phyloP scores from a whole-genome alignment of 2,329 filamentous ascomycete species.

The Nemania sp. region DNA sequence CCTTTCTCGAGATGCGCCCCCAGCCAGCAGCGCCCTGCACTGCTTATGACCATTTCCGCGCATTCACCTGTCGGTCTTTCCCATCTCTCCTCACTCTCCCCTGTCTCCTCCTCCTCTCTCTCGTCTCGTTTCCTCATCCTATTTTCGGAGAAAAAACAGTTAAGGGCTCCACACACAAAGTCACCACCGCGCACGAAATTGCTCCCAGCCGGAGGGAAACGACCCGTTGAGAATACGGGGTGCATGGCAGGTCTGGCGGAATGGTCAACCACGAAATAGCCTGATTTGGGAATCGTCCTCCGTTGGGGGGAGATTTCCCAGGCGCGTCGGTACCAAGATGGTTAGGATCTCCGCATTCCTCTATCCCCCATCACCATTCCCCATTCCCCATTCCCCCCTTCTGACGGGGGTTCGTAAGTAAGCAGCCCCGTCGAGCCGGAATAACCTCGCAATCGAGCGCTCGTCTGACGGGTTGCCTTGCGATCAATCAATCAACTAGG shows the following conservation, averaged over 20 bases:
- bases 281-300: slow-evolving; percentile 28
- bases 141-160: slow-evolving; percentile 15
- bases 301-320: slow-evolving; percentile 9
- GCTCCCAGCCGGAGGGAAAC: slow-evolving; percentile 27
- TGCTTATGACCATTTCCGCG: slow-evolving; percentile 10
- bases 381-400: too few relatives aligned
- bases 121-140: slow-evolving; percentile 1
- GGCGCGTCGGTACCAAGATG: background rate
- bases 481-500: too few relatives aligned
- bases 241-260: slow-evolving; percentile 27
- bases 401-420: too few relatives aligned
- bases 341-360: slow-evolving; percentile 8
- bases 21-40: background rate
- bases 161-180: slow-evolving; percentile 7
- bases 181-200: slow-evolving; percentile 9
- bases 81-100: too few relatives aligned
- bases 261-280: slow-evolving; percentile 27
- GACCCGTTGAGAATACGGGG: slow-evolving; percentile 29
- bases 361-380: too few relatives aligned
- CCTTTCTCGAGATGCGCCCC: background rate
- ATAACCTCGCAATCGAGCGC: too few relatives aligned
- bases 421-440: too few relatives aligned
- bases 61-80: background rate
- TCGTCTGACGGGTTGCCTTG: too few relatives aligned
- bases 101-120: background rate